A percentile compares a stretch with the other conserved stretches of the same genome.
phyloP scores from a whole-genome alignment of 2,329 filamentous ascomycete species.

The Mariannaea elegans region DNA sequence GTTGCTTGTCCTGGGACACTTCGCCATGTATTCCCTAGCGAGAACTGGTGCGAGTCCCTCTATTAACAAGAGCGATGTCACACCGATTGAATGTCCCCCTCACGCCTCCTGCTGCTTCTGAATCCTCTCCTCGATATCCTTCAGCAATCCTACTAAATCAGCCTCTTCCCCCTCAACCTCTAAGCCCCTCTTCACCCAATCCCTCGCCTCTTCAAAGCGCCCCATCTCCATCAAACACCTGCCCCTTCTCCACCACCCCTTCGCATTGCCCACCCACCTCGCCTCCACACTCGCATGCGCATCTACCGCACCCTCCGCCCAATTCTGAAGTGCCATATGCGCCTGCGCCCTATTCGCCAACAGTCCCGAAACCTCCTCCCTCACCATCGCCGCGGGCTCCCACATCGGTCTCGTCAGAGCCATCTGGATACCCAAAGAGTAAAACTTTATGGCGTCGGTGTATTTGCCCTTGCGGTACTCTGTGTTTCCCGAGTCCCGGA shows the following conservation, averaged over 20 bases:
- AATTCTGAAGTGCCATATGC: slow-evolving; percentile 81
- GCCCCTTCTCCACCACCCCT: slow-evolving; percentile 92
- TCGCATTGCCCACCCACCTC: slow-evolving; percentile 86
- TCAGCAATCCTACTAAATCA: slow-evolving; percentile 70
- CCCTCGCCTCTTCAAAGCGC: slow-evolving; percentile 79
- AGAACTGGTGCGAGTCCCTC: not conserved
- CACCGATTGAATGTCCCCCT: not conserved
- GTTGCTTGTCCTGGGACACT: too few species aligned
- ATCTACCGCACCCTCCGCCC: slow-evolving; percentile 88
- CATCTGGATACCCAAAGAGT: slow-evolving; percentile 91
- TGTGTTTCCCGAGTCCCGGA: slow-evolving; percentile 86
- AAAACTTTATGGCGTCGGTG: slow-evolving; percentile 80
- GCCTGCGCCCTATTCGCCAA: slow-evolving; percentile 91
- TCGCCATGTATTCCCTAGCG: too few species aligned
- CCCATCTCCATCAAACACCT: slow-evolving; percentile 93
- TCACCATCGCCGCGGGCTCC: slow-evolving; percentile 85
- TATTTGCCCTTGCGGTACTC: slow-evolving; percentile 82
- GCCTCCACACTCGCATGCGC: slow-evolving; percentile 89
- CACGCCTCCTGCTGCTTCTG: slow-evolving; percentile 48
- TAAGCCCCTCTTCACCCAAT: slow-evolving; percentile 79
- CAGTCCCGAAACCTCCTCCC: slow-evolving; percentile 83
- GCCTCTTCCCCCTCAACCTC: slow-evolving; percentile 82
- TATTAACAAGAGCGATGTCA: too few species aligned
- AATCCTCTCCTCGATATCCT: slow-evolving; percentile 65
- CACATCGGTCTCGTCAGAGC: slow-evolving; percentile 81